These are phyloP conservation scores for Trichoderma sp. DNA, from an alignment of 2,329 filamentous ascomycete genomes.

Conservation along the genomic window DNA sequence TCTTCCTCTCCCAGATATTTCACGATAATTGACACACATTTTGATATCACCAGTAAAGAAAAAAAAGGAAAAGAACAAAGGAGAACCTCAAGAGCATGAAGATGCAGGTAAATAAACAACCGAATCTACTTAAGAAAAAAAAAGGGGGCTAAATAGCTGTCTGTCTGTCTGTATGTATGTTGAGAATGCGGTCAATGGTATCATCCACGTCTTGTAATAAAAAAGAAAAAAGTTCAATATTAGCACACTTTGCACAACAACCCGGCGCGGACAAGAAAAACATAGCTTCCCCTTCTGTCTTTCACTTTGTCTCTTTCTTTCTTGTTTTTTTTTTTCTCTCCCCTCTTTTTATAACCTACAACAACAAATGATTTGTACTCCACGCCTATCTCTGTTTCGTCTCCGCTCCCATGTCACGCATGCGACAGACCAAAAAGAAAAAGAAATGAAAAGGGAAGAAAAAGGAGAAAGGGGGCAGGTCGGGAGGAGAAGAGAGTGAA, in stretches of 20 bases:
- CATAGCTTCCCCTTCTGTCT: slow-evolving; percentile 22
- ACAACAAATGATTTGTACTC: slow-evolving; percentile 1
- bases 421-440: slow-evolving; percentile 23
- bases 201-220: slow-evolving; percentile 43
- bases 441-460: background rate
- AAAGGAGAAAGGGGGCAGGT: background rate
- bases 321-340: background rate
- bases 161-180: slow-evolving; percentile 21
- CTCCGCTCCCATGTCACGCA: slow-evolving; percentile 13
- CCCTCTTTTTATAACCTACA: slow-evolving; percentile 1
- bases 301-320: slow-evolving; percentile 10
- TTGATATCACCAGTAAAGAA: background rate
- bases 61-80: background rate
- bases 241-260: slow-evolving; percentile 29
- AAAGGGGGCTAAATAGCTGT: slow-evolving; percentile 16
- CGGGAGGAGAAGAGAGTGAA: slow-evolving; percentile 3
- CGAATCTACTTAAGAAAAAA: slow-evolving; percentile 18
- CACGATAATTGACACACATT: background rate
- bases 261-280: background rate
- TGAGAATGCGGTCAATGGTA: slow-evolving; percentile 44
- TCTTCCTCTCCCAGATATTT: background rate
- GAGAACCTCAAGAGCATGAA: slow-evolving; percentile 3
- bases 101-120: slow-evolving; percentile 19
- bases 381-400: slow-evolving; percentile 17
- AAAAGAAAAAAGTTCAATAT: slow-evolving; percentile 32